Evolutionary conservation across 108 stramenopile species (phyloP).

Genomic region (Skeletonema marinoi): DNA sequence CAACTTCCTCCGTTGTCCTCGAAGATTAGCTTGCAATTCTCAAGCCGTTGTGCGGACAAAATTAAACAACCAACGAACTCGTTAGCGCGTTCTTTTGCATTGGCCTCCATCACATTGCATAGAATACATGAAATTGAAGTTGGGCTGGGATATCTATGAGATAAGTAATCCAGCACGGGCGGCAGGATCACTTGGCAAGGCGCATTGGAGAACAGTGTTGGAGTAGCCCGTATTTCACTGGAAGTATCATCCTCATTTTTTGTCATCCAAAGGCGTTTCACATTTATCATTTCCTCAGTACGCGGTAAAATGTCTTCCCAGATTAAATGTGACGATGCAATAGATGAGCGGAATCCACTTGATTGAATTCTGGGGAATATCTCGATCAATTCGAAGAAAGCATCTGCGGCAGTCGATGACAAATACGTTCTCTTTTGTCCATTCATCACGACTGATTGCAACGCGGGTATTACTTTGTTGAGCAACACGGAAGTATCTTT

Average conservation of each 20-base stretch:
- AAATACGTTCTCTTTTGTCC: slow-evolving; percentile 12
- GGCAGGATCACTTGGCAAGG: slow-evolving; percentile 17
- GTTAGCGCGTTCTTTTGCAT: slow-evolving; percentile 11
- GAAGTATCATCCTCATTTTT: background rate
- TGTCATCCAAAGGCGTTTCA: slow-evolving; percentile 15
- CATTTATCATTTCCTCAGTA: slow-evolving; percentile 6
- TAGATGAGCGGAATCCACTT: background rate
- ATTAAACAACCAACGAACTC: slow-evolving; percentile 16
- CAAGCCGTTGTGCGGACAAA: slow-evolving; percentile 1
- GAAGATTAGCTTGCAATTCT: background rate
- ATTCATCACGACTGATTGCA: background rate
- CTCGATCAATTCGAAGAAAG: slow-evolving; percentile 36
- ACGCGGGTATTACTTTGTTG: background rate
- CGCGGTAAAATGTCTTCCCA: slow-evolving; percentile 15
- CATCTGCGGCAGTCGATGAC: slow-evolving; percentile 16
- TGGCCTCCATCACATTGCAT: slow-evolving; percentile 22
- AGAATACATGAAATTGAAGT: slow-evolving; percentile 12
- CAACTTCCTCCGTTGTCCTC: slow-evolving; percentile 21
- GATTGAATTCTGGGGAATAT: slow-evolving; percentile 6
- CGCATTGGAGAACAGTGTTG: slow-evolving; percentile 14
- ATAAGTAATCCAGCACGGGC: slow-evolving; percentile 6
- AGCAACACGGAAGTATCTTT: background rate
- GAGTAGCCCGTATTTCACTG: slow-evolving; percentile 2
- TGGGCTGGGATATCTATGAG: slow-evolving; percentile 6
- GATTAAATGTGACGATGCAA: background rate